Evolutionary conservation across 441 rosid genomes (phyloP).

Genomic region (Gossypium lobatum): DNA sequence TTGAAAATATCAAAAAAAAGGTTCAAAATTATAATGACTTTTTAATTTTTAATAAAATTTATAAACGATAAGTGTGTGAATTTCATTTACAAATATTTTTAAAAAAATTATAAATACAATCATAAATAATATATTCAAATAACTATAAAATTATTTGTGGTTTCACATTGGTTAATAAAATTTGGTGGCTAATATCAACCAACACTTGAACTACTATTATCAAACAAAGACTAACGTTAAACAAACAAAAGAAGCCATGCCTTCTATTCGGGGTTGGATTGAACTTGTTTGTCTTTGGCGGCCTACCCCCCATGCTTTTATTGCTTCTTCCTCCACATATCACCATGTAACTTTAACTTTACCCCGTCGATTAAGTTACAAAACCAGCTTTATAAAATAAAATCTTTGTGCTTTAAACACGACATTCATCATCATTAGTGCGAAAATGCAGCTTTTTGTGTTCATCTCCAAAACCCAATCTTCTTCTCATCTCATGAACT

Average conservation of each 20-base stretch:
- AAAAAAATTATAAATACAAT: neutral
- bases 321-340: conserved; percentile 7
- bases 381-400: neutral
- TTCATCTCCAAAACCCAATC: conserved; percentile 26
- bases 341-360: neutral
- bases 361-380: conserved; percentile 24
- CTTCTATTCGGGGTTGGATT: neutral
- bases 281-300: neutral
- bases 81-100: neutral
- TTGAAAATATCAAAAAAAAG: no score
- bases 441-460: conserved; percentile 31
- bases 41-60: no score
- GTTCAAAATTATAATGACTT: neutral
- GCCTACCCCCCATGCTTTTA: conserved; percentile 3
- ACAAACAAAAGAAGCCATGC: neutral
- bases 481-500: conserved; percentile 32
- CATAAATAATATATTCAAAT: neutral
- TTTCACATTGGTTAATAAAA: neutral
- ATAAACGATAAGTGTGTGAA: neutral
- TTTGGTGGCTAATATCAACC: neutral
- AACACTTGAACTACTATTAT: neutral
- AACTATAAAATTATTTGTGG: neutral
- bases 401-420: neutral
- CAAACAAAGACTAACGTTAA: neutral
- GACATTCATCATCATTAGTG: neutral